Percentiles rank a stretch among this genome's conserved stretches.
Conservation (phyloP, 169 alveolate genomes). For the Hepatocystis sp. region DNA sequence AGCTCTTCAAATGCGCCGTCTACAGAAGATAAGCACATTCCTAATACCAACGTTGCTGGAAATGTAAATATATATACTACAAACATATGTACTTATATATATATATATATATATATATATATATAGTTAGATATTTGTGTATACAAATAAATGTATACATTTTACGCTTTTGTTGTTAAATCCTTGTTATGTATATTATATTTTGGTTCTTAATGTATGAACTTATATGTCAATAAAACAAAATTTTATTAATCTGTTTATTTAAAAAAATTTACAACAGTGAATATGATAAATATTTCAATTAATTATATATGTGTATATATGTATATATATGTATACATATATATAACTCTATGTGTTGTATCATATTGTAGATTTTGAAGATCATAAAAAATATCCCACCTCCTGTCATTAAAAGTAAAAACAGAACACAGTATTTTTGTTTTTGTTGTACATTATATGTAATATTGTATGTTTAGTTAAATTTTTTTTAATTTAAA, state of each 20-base stretch:
- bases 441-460: not conserved
- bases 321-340: not conserved
- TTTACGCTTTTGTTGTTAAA: no score
- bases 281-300: no score
- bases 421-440: not conserved
- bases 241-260: no score
- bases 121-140: not conserved
- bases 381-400: constrained; percentile 39
- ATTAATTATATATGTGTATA: not conserved
- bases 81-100: not conserved
- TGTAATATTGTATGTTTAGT: not conserved
- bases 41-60: constrained; percentile 49
- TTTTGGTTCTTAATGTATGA: no score
- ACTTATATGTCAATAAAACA: no score
- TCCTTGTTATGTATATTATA: no score
- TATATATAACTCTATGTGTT: no score
- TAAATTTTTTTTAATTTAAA: no score
- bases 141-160: no score
- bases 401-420: constrained; percentile 55
- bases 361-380: constrained; percentile 22
- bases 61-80: constrained; percentile 41
- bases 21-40: constrained; percentile 14
- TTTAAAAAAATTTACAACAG: no score
- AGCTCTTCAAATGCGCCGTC: constrained; percentile 55
- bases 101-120: not conserved